These are phyloP conservation scores for Inga leiocalycina DNA, from an alignment of 306 rosid genomes.

Conservation along the genomic window DNA sequence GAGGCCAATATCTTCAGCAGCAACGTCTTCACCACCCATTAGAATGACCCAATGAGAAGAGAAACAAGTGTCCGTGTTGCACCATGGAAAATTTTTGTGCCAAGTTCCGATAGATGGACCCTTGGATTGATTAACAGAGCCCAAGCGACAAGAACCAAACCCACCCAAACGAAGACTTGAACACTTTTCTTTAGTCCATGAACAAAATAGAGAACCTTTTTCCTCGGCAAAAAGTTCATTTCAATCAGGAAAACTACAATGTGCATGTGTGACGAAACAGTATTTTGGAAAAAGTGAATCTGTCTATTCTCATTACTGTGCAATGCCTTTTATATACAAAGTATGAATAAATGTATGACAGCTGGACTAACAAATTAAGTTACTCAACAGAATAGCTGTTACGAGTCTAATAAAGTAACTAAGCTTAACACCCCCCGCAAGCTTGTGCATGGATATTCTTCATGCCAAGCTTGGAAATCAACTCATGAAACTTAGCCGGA, in stretches of 20 bases:
- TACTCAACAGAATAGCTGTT: too few relatives aligned
- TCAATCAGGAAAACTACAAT: slow-evolving; percentile 79
- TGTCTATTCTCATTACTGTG: too few relatives aligned
- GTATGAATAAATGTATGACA: too few relatives aligned
- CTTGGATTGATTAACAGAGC: slow-evolving; percentile 55
- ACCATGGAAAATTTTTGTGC: slow-evolving; percentile 46
- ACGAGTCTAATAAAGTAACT: too few relatives aligned
- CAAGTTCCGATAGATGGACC: slow-evolving; percentile 48
- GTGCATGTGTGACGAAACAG: too few relatives aligned
- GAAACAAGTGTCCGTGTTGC: slow-evolving; percentile 76
- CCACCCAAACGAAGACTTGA: slow-evolving; percentile 72
- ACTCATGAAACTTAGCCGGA: too few relatives aligned
- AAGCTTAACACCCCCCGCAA: too few relatives aligned
- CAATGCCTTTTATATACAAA: too few relatives aligned
- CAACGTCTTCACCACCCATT: slow-evolving; percentile 75
- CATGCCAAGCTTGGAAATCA: too few relatives aligned
- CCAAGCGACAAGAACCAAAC: slow-evolving; percentile 76
- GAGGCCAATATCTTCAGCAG: slow-evolving; percentile 74
- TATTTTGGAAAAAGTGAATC: too few relatives aligned
- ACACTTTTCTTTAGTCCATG: slow-evolving; percentile 88
- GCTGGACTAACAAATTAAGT: too few relatives aligned
- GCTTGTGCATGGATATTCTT: too few relatives aligned
- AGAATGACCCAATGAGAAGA: slow-evolving; percentile 68
- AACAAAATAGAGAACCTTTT: slow-evolving; percentile 87
- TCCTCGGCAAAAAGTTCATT: slow-evolving; percentile 74